phyloP scores from a whole-genome alignment of 2,329 filamentous ascomycete species.

The Epichloe scottii region DNA sequence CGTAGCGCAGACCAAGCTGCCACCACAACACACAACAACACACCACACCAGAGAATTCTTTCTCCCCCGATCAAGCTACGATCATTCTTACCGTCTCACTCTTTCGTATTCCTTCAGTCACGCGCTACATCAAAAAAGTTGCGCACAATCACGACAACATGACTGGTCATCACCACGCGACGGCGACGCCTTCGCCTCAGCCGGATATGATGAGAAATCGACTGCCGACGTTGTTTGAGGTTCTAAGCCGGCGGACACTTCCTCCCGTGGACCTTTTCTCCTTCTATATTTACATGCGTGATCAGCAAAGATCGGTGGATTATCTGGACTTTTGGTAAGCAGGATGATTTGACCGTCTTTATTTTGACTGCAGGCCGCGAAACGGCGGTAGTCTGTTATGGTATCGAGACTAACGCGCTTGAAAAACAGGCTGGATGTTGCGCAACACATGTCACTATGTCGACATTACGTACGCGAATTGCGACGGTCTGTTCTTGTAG shows the following conservation, averaged over 20 bases:
- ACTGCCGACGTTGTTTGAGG: conserved; percentile 89
- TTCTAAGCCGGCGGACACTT: conserved; percentile 83
- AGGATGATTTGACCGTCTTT: neutral
- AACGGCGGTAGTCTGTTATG: no score
- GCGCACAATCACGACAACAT: conserved; percentile 8
- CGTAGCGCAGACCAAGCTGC: conserved; percentile 4
- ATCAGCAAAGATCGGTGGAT: conserved; percentile 94
- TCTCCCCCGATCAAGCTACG: neutral
- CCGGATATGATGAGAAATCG: conserved; percentile 61
- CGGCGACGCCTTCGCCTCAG: conserved; percentile 37
- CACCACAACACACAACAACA: neutral
- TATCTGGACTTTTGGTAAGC: conserved; percentile 95
- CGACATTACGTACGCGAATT: conserved; percentile 95
- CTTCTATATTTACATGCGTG: conserved; percentile 99
- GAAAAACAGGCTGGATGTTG: conserved; percentile 81
- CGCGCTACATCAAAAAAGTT: neutral
- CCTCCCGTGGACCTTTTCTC: conserved; percentile 95
- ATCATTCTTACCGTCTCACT: neutral
- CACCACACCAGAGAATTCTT: neutral
- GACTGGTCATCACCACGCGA: conserved; percentile 13
- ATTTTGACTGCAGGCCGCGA: neutral
- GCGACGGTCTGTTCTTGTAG: conserved; percentile 80
- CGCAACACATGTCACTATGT: conserved; percentile 95
- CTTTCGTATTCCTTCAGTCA: neutral
- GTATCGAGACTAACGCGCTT: neutral